Conservation (phyloP, 352 stramenopile species). For the Phytopythium delawarense region DNA sequence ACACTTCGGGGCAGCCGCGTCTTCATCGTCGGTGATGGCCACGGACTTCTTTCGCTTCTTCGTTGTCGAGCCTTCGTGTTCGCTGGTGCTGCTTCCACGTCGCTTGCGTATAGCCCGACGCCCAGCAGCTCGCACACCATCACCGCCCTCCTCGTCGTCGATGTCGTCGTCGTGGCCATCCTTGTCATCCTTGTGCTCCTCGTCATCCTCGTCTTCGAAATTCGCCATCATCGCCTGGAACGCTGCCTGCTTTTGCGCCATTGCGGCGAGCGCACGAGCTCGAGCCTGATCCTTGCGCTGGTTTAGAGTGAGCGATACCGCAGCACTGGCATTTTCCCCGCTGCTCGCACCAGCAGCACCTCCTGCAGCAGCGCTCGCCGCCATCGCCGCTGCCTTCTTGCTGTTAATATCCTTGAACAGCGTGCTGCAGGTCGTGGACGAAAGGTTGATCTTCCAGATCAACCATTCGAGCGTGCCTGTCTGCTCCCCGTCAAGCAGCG, state of each 20-base stretch:
- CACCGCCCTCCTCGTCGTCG: slow-evolving; percentile 22
- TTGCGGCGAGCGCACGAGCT: slow-evolving; percentile 69
- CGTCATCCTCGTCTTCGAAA: slow-evolving; percentile 33
- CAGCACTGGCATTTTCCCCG: slow-evolving; percentile 2
- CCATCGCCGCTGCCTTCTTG: slow-evolving; percentile 20
- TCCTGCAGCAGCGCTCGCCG: slow-evolving; percentile 17
- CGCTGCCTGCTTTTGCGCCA: slow-evolving; percentile 77
- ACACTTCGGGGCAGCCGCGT: slow-evolving; percentile 49
- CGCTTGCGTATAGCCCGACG: slow-evolving; percentile 39
- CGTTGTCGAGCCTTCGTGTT: slow-evolving; percentile 15
- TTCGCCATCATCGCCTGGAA: slow-evolving; percentile 82
- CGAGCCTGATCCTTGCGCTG: slow-evolving; percentile 76
- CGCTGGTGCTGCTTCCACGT: slow-evolving; percentile 26
- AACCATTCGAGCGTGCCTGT: slow-evolving; percentile 72
- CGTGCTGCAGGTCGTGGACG: slow-evolving; percentile 37
- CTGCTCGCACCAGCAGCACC: background rate
- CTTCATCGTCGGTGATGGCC: slow-evolving; percentile 13
- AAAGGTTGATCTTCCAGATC: slow-evolving; percentile 46
- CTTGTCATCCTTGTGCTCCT: slow-evolving; percentile 31
- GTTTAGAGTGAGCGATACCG: slow-evolving; percentile 47
- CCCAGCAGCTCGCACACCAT: background rate
- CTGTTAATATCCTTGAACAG: slow-evolving; percentile 30
- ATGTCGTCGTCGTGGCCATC: slow-evolving; percentile 16
- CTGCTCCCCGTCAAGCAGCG: slow-evolving; percentile 71
- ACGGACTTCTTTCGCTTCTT: slow-evolving; percentile 46